Conservation (phyloP, 139 green algal species). For the Eudorina sp. region DNA sequence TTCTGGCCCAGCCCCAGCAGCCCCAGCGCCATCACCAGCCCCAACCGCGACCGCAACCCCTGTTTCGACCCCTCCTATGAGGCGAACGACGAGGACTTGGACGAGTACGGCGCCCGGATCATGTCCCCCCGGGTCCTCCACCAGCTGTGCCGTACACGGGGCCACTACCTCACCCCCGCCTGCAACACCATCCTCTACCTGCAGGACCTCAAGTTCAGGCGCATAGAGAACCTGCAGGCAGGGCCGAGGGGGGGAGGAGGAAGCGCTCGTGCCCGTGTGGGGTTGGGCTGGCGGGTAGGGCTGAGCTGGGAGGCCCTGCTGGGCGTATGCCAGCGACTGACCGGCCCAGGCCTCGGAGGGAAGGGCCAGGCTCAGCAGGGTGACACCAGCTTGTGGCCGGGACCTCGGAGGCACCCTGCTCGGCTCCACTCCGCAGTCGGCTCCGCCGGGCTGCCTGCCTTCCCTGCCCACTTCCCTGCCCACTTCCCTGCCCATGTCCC, state of each 20-base stretch:
- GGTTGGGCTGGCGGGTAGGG: too few relatives aligned
- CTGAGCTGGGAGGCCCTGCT: too few relatives aligned
- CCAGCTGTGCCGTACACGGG: not conserved
- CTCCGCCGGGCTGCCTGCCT: too few relatives aligned
- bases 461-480: not conserved
- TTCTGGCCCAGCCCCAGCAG: too few relatives aligned
- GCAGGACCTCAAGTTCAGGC: constrained; percentile 3
- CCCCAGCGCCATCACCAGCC: not conserved
- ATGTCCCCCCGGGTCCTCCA: constrained; percentile 6
- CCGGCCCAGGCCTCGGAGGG: too few relatives aligned
- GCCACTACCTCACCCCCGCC: constrained; percentile 4
- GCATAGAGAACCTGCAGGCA: constrained; percentile 35
- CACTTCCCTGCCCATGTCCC: not conserved
- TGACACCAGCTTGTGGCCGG: too few relatives aligned
- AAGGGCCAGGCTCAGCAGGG: too few relatives aligned
- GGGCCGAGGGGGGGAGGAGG: not conserved
- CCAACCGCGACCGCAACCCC: not conserved
- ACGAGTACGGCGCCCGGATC: not conserved
- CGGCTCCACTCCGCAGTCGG: too few relatives aligned
- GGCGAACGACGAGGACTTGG: constrained; percentile 14
- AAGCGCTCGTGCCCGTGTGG: not conserved
- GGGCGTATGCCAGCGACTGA: too few relatives aligned
- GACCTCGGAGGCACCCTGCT: too few relatives aligned
- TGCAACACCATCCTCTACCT: constrained; percentile 45
- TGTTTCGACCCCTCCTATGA: too few relatives aligned